Base-by-base conservation (phyloP, 352 stramenopile species). In the Blastocystis sp. region DNA sequence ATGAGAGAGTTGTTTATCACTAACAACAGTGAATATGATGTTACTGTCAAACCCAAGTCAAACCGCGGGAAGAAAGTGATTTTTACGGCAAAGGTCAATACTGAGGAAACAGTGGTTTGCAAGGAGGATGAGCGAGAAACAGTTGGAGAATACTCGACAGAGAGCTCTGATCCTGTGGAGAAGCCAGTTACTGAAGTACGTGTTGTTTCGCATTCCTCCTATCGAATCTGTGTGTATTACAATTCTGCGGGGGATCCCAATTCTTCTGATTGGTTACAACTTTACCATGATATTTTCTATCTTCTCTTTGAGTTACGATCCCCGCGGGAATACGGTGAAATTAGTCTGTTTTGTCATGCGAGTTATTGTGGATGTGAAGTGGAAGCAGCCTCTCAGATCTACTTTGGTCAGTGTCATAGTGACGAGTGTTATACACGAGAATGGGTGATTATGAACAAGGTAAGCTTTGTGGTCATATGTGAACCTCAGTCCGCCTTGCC, bases 251-350 rank as follows among this genome's bases (percentile, higher is more conserved):
- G 27, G 51, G 27, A 27, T 11, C 27, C 46, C 19, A 21, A 11
- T 16, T 43, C 21, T 16, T n/a, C 32, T 14, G 24, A 57, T 19
- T n/a, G 32, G 12, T 16, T 63, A 37, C 12, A 43, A 27, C 46
- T 66, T 16, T n/a, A 27, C 11, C 32, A 49, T 21, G 21, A 83
- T 11, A 32, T n/a, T 27, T 83, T 83, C 51, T 83, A 67, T 54
- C 37, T 83, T 52, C 46, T 83, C 6, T 83, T 83, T 24, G 71
- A 83, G 35, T 3, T 83, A 27, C 71, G 71, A 7, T 83, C 71
- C 49, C 46, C 46, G 35, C 71, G 71, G 32, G 71, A 83, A n/a
- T 83, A 83, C 21, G 71, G 71, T 16, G 71, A 83, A 67, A 83
- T 83, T 21, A 59, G 71, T 39, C 46, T 83, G 9, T 83, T 83